Percentiles rank a stretch among this genome's conserved stretches.
phyloP scores from a whole-genome alignment of 306 rosid genomes.

The Arachis hypogaea region DNA sequence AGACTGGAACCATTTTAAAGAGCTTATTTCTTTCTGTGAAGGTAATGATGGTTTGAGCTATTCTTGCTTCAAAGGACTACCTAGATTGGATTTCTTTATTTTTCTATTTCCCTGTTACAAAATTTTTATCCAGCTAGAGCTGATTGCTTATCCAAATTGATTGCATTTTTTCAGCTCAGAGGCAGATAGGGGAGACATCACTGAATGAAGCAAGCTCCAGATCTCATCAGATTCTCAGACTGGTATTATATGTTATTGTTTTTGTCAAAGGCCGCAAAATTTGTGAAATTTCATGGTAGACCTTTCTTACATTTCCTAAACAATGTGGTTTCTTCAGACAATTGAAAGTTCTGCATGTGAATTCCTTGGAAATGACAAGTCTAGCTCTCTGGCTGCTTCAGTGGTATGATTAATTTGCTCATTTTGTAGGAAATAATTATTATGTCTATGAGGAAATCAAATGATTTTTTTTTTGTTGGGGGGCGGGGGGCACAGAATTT shows the following conservation, averaged over 20 bases:
- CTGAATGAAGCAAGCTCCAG: constrained; percentile 98
- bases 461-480: constrained; percentile 10
- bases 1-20: constrained; percentile 86
- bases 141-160: constrained; percentile 27
- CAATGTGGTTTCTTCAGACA: constrained; percentile 58
- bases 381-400: constrained; percentile 85
- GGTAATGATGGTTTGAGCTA: constrained; percentile 52
- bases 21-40: constrained; percentile 85
- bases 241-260: constrained; percentile 57
- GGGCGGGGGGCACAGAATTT: constrained; percentile 63
- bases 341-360: constrained; percentile 93
- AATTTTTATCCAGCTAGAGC: not conserved
- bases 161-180: constrained; percentile 67
- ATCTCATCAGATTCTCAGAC: constrained; percentile 97
- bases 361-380: constrained; percentile 88
- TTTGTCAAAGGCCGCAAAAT: constrained; percentile 17
- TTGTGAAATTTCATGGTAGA: constrained; percentile 10
- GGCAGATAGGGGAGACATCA: constrained; percentile 98
- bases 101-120: not conserved
- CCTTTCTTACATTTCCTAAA: constrained; percentile 36
- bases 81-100: constrained; percentile 11
- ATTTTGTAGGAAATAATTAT: constrained; percentile 17
- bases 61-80: constrained; percentile 29
- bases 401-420: constrained; percentile 65
- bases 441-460: constrained; percentile 31